Conservation (phyloP, 192 early-diverging fungal genomes). For the Nowakowskiella sp. region DNA sequence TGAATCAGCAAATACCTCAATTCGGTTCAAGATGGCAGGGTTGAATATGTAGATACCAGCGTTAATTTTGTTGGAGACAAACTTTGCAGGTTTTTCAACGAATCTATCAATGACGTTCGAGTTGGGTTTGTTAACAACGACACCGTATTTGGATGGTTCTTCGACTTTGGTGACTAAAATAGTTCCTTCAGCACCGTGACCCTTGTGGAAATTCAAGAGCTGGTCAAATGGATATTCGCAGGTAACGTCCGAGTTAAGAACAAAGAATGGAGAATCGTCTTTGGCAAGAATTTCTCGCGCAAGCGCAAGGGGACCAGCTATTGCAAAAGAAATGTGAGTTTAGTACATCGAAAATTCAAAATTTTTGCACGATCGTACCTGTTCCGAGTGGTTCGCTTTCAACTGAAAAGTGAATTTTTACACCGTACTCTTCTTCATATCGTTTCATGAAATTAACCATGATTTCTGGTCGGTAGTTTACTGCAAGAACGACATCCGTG, state of each 20-base stretch:
- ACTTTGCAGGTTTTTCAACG: conserved; percentile 95
- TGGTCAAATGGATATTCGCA: conserved; percentile 96
- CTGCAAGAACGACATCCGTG: conserved; percentile 93
- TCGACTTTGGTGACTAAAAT: conserved; percentile 94
- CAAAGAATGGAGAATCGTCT: conserved; percentile 94
- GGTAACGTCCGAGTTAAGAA: conserved; percentile 97
- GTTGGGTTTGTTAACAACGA: conserved; percentile 76
- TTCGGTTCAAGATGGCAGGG: conserved; percentile 81
- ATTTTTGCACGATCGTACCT: conserved; percentile 28
- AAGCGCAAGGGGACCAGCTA: conserved; percentile 84
- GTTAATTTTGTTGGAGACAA: conserved; percentile 97
- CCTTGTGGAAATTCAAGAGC: conserved; percentile 80
- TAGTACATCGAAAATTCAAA: not conserved
- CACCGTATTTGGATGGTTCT: conserved; percentile 98
- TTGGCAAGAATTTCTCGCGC: conserved; percentile 82
- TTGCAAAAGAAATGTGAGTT: conserved; percentile 22
- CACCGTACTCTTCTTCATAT: conserved; percentile 84
- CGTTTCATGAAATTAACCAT: conserved; percentile 92
- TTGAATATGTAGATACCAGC: conserved; percentile 98
- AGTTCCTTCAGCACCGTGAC: conserved; percentile 91
- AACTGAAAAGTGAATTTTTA: conserved; percentile 93
- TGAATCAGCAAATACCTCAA: conserved; percentile 46
- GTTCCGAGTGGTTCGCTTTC: conserved; percentile 96
- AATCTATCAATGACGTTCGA: conserved; percentile 81
- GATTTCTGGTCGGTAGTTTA: conserved; percentile 97